Conservation (phyloP, 1,139 yeast genomes). For the Candida sp. region DNA sequence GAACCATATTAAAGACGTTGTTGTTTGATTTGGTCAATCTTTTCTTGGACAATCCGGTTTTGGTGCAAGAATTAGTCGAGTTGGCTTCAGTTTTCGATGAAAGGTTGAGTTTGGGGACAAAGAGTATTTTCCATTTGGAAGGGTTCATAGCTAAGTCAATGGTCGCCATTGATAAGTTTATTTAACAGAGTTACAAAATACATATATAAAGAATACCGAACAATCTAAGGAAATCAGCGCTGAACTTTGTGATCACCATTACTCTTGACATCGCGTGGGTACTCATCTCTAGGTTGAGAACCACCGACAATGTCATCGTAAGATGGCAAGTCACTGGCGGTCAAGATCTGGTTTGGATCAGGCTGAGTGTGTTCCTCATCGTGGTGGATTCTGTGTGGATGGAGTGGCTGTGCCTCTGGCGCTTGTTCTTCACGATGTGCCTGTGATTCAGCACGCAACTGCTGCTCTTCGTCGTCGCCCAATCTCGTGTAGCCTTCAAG, state of each 20-base stretch:
- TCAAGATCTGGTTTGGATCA: constrained; percentile 7
- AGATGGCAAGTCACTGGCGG: constrained; percentile 24
- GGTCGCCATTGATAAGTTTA: constrained; percentile 51
- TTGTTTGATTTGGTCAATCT: constrained; percentile 55
- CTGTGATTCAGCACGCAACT: constrained; percentile 10
- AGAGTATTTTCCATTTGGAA: constrained; percentile 92
- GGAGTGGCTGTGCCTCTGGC: neutral
- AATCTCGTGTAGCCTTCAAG: constrained; percentile 12
- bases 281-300: constrained; percentile 4
- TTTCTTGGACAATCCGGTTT: constrained; percentile 12
- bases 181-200: neutral
- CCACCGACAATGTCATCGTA: constrained; percentile 29
- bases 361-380: constrained; percentile 11
- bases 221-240: constrained; percentile 13
- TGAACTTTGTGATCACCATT: constrained; percentile 32
- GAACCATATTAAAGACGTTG: constrained; percentile 71
- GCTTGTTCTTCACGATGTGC: neutral
- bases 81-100: constrained; percentile 84
- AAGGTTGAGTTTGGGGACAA: constrained; percentile 82
- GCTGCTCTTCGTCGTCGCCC: constrained; percentile 14
- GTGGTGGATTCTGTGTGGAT: constrained; percentile 7
- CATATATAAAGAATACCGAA: neutral
- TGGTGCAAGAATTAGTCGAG: constrained; percentile 60
- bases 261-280: constrained; percentile 10
- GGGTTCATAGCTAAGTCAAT: constrained; percentile 91